These are phyloP conservation scores for Helianthus tuberosus DNA, from an alignment of 129 eudicot species.

Conservation along the genomic window DNA sequence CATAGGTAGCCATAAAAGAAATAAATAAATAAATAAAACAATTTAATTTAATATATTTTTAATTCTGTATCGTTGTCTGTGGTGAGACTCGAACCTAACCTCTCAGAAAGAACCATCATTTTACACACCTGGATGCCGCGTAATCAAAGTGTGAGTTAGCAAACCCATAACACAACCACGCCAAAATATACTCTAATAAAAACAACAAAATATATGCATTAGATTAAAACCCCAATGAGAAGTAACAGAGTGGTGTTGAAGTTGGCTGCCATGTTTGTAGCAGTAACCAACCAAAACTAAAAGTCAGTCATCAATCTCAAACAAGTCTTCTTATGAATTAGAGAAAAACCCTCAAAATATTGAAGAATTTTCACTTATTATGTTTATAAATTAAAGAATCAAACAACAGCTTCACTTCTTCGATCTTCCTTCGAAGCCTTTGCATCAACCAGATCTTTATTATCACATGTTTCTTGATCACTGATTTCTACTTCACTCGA, in stretches of 20 bases:
- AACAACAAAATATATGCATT: not conserved
- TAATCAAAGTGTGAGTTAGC: too few species aligned
- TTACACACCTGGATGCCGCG: too few species aligned
- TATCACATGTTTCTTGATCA: conserved; percentile 23
- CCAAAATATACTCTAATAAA: not conserved
- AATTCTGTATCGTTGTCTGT: too few species aligned
- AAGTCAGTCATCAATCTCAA: conserved; percentile 22
- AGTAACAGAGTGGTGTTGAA: not conserved
- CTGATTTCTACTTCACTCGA: conserved; percentile 17
- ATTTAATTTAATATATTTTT: too few species aligned
- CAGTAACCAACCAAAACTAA: not conserved
- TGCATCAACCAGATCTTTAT: conserved; percentile 9
- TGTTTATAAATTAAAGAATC: conserved; percentile 21
- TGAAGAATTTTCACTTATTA: conserved; percentile 23
- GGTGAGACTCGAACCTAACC: too few species aligned
- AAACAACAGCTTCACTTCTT: conserved; percentile 31
- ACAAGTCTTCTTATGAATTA: not conserved
- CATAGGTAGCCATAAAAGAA: too few species aligned
- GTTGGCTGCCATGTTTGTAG: not conserved
- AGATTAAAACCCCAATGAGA: not conserved
- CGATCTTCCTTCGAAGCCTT: conserved; percentile 22
- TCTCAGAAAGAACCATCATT: too few species aligned
- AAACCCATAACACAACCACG: too few species aligned
- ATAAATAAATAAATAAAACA: too few species aligned
- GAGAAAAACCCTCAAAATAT: conserved; percentile 7